Conservation (phyloP, 1,284 basidiomycete species). For the Sanghuangporus baumii region DNA sequence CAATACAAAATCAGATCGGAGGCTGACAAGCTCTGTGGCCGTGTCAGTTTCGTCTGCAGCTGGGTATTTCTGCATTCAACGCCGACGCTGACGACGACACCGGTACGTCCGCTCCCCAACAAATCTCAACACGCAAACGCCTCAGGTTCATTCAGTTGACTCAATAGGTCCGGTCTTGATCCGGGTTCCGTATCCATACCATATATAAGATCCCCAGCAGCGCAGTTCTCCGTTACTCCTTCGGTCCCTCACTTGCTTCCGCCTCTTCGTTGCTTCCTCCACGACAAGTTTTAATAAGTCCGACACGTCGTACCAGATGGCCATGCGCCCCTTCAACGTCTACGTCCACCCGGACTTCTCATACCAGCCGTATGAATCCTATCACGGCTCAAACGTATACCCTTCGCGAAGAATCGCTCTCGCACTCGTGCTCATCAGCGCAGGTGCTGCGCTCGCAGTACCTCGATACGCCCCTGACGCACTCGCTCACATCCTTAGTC, state of each 20-base stretch:
- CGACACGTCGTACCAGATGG: background rate
- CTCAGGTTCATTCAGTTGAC: background rate
- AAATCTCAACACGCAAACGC: background rate
- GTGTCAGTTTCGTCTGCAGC: background rate
- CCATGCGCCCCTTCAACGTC: conserved; percentile 16
- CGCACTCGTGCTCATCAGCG: background rate
- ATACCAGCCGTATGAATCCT: conserved; percentile 11
- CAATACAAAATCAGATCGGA: background rate
- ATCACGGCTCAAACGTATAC: background rate
- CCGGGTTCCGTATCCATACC: background rate
- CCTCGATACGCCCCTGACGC: background rate
- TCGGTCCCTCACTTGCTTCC: background rate
- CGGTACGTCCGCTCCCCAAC: background rate
- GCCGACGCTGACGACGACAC: background rate
- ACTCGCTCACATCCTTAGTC: background rate
- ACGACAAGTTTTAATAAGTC: background rate
- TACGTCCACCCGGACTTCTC: conserved; percentile 16
- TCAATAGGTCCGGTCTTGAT: background rate
- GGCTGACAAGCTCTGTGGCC: background rate
- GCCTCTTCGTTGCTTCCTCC: background rate
- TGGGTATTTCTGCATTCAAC: background rate
- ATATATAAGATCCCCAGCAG: too few relatives aligned
- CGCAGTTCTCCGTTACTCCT: background rate
- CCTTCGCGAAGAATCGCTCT: background rate
- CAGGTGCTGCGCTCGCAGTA: background rate